Percentiles rank a stretch among this genome's conserved stretches.
These are phyloP conservation scores for Choiromyces venosus DNA, from an alignment of 495 filamentous ascomycete species.

Conservation along the genomic window DNA sequence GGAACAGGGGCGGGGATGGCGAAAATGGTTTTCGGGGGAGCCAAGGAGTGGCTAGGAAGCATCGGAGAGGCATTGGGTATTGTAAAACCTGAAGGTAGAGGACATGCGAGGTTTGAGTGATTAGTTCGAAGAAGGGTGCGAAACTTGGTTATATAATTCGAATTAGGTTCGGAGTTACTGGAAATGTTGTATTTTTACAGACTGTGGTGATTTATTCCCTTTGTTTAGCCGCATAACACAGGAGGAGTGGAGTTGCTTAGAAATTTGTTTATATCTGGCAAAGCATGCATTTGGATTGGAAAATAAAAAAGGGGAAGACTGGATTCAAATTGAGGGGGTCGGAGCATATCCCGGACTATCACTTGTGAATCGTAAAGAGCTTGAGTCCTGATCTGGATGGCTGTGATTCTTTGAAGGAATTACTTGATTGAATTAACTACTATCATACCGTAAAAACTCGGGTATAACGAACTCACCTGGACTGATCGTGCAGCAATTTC, in stretches of 20 bases:
- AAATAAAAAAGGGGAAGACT: not conserved
- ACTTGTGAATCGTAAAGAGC: not conserved
- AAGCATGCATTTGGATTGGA: not conserved
- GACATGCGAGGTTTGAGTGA: conserved; percentile 37
- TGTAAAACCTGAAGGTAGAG: conserved; percentile 40
- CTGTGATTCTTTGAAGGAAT: not conserved
- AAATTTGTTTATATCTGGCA: not conserved
- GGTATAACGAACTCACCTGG: no score
- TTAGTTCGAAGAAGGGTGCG: not conserved
- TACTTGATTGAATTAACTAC: not conserved
- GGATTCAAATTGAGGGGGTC: not conserved
- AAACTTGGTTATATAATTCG: not conserved
- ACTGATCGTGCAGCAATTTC: no score
- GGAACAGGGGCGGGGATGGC: conserved; percentile 74
- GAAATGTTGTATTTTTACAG: not conserved
- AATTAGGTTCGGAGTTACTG: not conserved
- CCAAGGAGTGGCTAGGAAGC: conserved; percentile 66
- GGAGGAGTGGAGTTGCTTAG: not conserved
- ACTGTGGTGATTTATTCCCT: not conserved
- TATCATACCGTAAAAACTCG: no score
- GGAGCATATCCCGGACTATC: not conserved
- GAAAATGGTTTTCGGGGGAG: conserved; percentile 76
- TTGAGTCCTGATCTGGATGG: not conserved
- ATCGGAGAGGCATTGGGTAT: conserved; percentile 67
- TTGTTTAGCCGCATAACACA: not conserved